Base-by-base conservation (phyloP, 1,284 basidiomycete genomes). In the Xerocomus minutiporus region DNA sequence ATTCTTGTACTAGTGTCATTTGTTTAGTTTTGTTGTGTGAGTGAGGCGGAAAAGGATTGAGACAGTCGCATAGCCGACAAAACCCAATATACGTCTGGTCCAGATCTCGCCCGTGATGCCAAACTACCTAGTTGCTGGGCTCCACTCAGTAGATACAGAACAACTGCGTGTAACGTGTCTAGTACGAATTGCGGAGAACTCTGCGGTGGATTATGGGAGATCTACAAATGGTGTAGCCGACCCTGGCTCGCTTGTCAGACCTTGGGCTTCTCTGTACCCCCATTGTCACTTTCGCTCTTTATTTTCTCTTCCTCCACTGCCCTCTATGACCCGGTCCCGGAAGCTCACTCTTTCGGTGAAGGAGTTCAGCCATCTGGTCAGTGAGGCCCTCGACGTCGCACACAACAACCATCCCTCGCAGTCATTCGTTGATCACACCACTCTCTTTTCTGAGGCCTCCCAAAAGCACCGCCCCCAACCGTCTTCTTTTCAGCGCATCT, bases 361-460 rank as follows among this genome's bases (percentile, higher is more conserved):
- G 44, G 69, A 71, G 57, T 70, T 71, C 39, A 66, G 65, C 53
- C 66, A 64, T 52, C 65, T 69, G 55, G 58, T 69, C 57, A 58
- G 57, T 60, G 68, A 67, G 62, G 68, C 68, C 11, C 61, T 68
- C 13, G 65, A 71, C 50, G 28, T 59, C 12, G 28, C 51, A n/a
- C 45, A 45, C 31, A 41, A 44, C 34, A 12, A 44, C 48, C 34
- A 50, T 23, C 34, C 52, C 47, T 29, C 60, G 4, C 59, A 61
- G 31, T 52, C 65, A 36, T 11, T 67, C 68, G 9, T 63, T 67
- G 53, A 60, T 34, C 31, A 57, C 26, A 50, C 47, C 34, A 32
- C 68, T 46, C 55, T 59, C 62, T 13, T 57, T 65, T 64, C 57
- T 46, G 50, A 61, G 45, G 34, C 20, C 25, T 39, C 56, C 2